Conservation (phyloP, 2,329 filamentous ascomycete genomes). For the Paraphaeosphaeria sporulosa region DNA sequence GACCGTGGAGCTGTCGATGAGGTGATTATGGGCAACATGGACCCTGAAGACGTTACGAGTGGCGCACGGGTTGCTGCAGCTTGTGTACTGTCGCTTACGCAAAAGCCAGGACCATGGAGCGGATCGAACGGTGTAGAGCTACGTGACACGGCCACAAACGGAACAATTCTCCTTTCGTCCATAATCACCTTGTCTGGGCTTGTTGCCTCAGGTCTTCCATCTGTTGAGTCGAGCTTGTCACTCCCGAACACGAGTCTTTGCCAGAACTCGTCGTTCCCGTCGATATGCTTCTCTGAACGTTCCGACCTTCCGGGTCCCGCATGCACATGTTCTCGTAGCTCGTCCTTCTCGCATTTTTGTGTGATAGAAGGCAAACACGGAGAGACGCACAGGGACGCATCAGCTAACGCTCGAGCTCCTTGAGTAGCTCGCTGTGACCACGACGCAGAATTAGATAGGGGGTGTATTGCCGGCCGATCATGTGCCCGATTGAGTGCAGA, state of each 20-base stretch:
- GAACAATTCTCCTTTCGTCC: constrained; percentile 24
- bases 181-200: not conserved
- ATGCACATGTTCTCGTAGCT: constrained; percentile 10
- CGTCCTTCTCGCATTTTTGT: constrained; percentile 16
- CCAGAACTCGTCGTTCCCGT: constrained; percentile 41
- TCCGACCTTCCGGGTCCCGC: constrained; percentile 7
- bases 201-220: constrained; percentile 9
- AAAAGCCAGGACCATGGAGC: constrained; percentile 21
- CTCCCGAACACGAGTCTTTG: constrained; percentile 42
- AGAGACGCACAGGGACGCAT: constrained; percentile 27
- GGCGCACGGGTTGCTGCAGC: constrained; percentile 26
- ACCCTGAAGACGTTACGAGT: constrained; percentile 24
- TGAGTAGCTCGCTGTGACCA: constrained; percentile 39
- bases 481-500: constrained; percentile 26
- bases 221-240: constrained; percentile 19
- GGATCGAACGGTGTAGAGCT: constrained; percentile 30
- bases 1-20: constrained; percentile 22
- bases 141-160: constrained; percentile 30
- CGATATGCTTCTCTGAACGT: constrained; percentile 4
- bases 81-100: constrained; percentile 34
- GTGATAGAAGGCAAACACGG: constrained; percentile 36
- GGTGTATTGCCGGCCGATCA: constrained; percentile 17
- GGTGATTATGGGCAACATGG: constrained; percentile 21
- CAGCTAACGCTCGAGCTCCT: constrained; percentile 27
- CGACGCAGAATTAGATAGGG: constrained; percentile 17